These are phyloP conservation scores for Aegilops umbellulata DNA, from an alignment of 176 grass and related monocot species.

Conservation along the genomic window DNA sequence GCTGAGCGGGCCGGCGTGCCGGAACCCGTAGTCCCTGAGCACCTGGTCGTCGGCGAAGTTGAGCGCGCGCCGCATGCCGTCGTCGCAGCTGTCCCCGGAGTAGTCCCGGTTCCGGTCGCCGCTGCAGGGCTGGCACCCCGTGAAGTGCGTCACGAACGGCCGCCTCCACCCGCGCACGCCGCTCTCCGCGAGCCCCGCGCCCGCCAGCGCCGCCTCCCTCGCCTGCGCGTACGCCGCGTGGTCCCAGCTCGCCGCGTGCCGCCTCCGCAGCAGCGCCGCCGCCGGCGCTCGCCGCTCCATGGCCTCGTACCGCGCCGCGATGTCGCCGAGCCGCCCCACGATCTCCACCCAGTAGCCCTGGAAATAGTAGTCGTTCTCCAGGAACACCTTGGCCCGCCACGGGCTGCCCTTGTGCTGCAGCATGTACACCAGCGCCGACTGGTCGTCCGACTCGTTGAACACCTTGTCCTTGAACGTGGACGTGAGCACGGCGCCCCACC, in stretches of 20 bases:
- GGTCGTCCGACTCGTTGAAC: constrained; percentile 82
- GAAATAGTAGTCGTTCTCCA: constrained; percentile 75
- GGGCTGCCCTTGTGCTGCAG: constrained; percentile 42
- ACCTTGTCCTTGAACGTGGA: constrained; percentile 66
- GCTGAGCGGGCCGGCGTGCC: constrained; percentile 42
- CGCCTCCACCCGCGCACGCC: constrained; percentile 51
- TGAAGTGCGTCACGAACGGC: constrained; percentile 92
- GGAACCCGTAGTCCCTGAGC: constrained; percentile 63
- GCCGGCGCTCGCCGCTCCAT: constrained; percentile 44
- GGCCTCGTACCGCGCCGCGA: constrained; percentile 49
- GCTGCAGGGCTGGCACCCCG: constrained; percentile 92
- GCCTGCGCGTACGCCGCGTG: constrained; percentile 32
- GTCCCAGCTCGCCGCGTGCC: constrained; percentile 51
- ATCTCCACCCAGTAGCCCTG: constrained; percentile 94
- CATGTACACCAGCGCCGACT: constrained; percentile 82
- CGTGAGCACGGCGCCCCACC: constrained; percentile 58
- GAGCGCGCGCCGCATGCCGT: constrained; percentile 75
- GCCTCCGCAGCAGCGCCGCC: constrained; percentile 29
- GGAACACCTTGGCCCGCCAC: constrained; percentile 67
- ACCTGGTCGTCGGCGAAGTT: constrained; percentile 96
- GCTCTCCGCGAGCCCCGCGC: constrained; percentile 33
- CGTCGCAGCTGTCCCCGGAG: constrained; percentile 54
- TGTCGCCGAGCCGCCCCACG: constrained; percentile 52
- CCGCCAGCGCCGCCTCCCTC: constrained; percentile 35
- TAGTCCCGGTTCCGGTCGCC: constrained; percentile 74